Conservation (phyloP, 768 basidiomycete species). For the Ephemerocybe angulata region DNA sequence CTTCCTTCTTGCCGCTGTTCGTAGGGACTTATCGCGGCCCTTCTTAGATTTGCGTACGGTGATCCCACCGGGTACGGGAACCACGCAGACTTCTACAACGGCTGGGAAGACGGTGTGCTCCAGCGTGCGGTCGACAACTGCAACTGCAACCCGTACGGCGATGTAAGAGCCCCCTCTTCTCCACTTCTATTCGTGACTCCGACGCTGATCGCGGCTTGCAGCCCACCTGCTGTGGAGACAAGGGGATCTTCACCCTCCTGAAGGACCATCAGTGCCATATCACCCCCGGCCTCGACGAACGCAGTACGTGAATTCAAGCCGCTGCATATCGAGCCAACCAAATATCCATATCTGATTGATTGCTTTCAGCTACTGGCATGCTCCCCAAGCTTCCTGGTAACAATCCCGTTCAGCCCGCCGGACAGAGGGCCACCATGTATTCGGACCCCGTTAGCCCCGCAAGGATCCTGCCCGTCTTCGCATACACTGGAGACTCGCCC, state of each 20-base stretch:
- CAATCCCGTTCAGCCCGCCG: conserved; percentile 45
- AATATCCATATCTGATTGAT: neutral
- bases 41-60: conserved; percentile 44
- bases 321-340: neutral
- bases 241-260: conserved; percentile 36
- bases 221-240: conserved; percentile 47
- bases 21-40: neutral
- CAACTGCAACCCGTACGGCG: conserved; percentile 42
- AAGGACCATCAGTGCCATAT: conserved; percentile 40
- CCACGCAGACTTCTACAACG: conserved; percentile 57
- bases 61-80: conserved; percentile 64
- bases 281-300: conserved; percentile 45
- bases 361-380: conserved; percentile 36
- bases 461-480: conserved; percentile 41
- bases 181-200: neutral
- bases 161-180: conserved; percentile 31
- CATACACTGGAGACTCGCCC: conserved; percentile 41
- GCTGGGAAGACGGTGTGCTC: conserved; percentile 57
- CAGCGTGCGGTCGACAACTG: conserved; percentile 53
- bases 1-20: neutral
- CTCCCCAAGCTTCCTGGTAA: conserved; percentile 48
- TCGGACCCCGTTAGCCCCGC: conserved; percentile 32
- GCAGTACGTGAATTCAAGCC: conserved; percentile 27
- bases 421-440: conserved; percentile 29
- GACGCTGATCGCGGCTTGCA: conserved; percentile 13